Evolutionary conservation across 2,329 filamentous ascomycete genomes (phyloP), one percentile per base, ranked within the genome.

Genomic region (Aspergillus pseudoglaucus): DNA sequence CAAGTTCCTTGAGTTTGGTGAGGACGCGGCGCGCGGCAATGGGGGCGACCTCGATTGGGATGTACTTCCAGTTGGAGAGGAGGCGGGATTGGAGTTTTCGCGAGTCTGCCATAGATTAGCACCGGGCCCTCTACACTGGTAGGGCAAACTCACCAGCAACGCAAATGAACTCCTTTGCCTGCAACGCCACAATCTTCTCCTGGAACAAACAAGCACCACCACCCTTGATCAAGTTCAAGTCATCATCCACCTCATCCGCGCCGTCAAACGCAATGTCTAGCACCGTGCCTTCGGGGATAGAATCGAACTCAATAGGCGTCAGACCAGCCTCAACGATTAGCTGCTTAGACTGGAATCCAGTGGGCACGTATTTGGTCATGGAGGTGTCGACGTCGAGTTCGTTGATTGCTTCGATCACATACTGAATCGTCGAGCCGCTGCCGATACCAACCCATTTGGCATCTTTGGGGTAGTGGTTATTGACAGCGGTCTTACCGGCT

Each of bases 161-260:
- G 60, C 88, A 91, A 53, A 96, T 78, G 62, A 96, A 95, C 64
- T 88, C 87, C 69, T 83, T 87, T 3, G 89, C 85, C 44, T 86
- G 81, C 51, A 88, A 82, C 4, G 90, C 90, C 4, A 98, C 90
- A 32, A 98, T 77, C 75, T 98, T 98, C 74, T 98, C 93, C 70
- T 97, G 93, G 74, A 95, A 95, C 48, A 97, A 73, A 70, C 93
- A 98, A n/a, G 90, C 93, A 49, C 93, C 93, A 44, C 93, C 93
- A 47, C 93, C 93, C 75, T 97, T 97, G 75, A 98, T 97, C 64
- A 91, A 89, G 71, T 97, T 98, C 51, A 98, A 73, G 45, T 94
- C 87, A 42, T 88, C 84, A 65, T 98, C 93, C 27, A 98, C 90
- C 74, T 98, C 93, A 66, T 98, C 93, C 3, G 93, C 93, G 46